Evolutionary conservation across 2,329 filamentous ascomycete genomes (phyloP).

Genomic region (Xylariales sp.): DNA sequence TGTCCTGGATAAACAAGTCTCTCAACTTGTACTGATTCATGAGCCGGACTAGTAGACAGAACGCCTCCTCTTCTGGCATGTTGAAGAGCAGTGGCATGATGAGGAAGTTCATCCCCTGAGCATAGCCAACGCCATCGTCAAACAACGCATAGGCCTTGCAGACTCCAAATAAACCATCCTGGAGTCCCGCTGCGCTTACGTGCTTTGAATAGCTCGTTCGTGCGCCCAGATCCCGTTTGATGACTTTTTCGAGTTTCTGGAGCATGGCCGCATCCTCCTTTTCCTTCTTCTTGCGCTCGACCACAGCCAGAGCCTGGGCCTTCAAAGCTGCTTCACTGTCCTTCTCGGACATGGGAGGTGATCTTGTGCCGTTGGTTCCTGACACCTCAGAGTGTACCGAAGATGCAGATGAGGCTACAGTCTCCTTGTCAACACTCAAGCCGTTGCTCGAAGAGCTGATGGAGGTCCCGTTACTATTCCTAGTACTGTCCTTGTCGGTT

Average conservation of each 20-base stretch:
- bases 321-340: slow-evolving; percentile 61
- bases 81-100: slow-evolving; percentile 96
- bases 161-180: slow-evolving; percentile 89
- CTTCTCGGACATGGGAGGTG: slow-evolving; percentile 56
- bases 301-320: slow-evolving; percentile 57
- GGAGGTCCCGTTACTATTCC: slow-evolving; percentile 50
- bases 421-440: slow-evolving; percentile 59
- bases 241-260: slow-evolving; percentile 83
- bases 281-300: slow-evolving; percentile 70
- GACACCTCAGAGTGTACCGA: slow-evolving; percentile 79
- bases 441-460: slow-evolving; percentile 49
- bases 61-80: slow-evolving; percentile 96
- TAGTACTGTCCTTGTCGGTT: slow-evolving; percentile 71
- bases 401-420: slow-evolving; percentile 71
- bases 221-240: slow-evolving; percentile 84
- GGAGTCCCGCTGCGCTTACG: slow-evolving; percentile 81
- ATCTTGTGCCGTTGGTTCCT: slow-evolving; percentile 47
- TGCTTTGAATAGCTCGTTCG: slow-evolving; percentile 97
- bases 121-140: slow-evolving; percentile 91
- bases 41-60: slow-evolving; percentile 83
- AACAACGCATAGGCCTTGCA: slow-evolving; percentile 97
- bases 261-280: slow-evolving; percentile 72
- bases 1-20: slow-evolving; percentile 90
- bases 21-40: slow-evolving; percentile 97
- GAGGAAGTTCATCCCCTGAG: slow-evolving; percentile 98